Conservation (phyloP, 495 filamentous ascomycete species). For the Talaromyces thailandensis region DNA sequence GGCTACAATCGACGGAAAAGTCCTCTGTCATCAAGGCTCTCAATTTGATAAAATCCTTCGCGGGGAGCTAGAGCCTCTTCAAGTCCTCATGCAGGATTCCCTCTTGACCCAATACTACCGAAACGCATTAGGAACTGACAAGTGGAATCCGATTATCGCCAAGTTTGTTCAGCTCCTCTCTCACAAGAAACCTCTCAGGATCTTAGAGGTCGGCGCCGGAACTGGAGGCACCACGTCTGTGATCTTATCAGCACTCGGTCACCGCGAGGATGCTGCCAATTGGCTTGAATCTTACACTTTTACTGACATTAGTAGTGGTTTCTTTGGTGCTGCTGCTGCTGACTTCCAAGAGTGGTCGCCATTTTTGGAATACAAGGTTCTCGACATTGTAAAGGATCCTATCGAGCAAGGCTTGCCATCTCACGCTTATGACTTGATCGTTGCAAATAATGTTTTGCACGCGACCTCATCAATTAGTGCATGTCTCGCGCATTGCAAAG, state of each 20-base stretch:
- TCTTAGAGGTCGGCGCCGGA: slow-evolving; percentile 47
- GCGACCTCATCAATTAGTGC: slow-evolving; percentile 39
- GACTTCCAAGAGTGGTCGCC: slow-evolving; percentile 12
- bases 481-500: slow-evolving; percentile 10
- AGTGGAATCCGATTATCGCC: slow-evolving; percentile 12
- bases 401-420: slow-evolving; percentile 33
- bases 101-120: background rate
- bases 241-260: slow-evolving; percentile 24
- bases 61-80: background rate
- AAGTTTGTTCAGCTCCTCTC: slow-evolving; percentile 20
- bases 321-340: slow-evolving; percentile 33
- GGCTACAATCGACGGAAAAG: background rate
- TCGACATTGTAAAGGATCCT: slow-evolving; percentile 9
- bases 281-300: slow-evolving; percentile 25
- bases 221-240: slow-evolving; percentile 39
- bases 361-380: background rate
- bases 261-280: background rate
- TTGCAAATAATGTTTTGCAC: slow-evolving; percentile 42
- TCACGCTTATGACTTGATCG: slow-evolving; percentile 39
- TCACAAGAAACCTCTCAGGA: slow-evolving; percentile 27
- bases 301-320: slow-evolving; percentile 40
- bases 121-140: background rate
- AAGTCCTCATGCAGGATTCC: background rate
- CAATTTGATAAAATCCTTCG: background rate
- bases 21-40: background rate